Base-by-base conservation (phyloP, 1,139 yeast genomes). In the Eremothecium cymbalariae region DNA sequence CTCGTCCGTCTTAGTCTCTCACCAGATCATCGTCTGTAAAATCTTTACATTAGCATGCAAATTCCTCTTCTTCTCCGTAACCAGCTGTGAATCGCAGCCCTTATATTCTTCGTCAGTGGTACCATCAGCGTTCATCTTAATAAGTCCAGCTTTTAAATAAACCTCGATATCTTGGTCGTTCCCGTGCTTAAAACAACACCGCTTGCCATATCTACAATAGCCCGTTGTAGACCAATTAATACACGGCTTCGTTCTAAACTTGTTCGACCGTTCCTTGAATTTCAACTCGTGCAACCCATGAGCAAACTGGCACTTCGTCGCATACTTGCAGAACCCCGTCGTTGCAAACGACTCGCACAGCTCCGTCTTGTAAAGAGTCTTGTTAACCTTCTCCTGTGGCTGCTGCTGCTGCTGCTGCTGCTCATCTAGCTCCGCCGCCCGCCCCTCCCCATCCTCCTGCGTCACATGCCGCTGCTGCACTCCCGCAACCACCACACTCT, bases 211-310 rank as follows among this genome's bases (percentile, higher is more conserved):
- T 34, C 94, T 75, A 57, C 96, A 86, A 35, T 74, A 65, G 15
- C 95, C 95, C 37, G 69, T 72, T 55, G 79, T 80, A 25, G 76
- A 55, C 95, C 95, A 86, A 59, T 86, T 86, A 45, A 77, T 80
- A 62, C 96, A 86, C 15, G 93, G 84, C 62, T 85, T 86, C 18
- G 95, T 82, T 55, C 95, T 74, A 82, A 93, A 86, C 54, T 85
- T 86, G 40, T 81, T 75, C 11, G 90, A 82, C 41, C 94, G 70
- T 42, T 76, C 80, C 33, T 84, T 77, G 13, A 59, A 51, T 57
- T 84, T 83, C 50, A 86, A 65, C 56, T 86, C 96, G 39, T 70
- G 64, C 28, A 72, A 68, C 15, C 96, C 96, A 51, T 86, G 96
- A 6, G 96, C 96, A 68, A 86, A 86, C 62, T 86, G 96, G 57